Evolutionary conservation across 2,329 filamentous ascomycete genomes (phyloP).

Genomic region (Mollisiaceae sp.): DNA sequence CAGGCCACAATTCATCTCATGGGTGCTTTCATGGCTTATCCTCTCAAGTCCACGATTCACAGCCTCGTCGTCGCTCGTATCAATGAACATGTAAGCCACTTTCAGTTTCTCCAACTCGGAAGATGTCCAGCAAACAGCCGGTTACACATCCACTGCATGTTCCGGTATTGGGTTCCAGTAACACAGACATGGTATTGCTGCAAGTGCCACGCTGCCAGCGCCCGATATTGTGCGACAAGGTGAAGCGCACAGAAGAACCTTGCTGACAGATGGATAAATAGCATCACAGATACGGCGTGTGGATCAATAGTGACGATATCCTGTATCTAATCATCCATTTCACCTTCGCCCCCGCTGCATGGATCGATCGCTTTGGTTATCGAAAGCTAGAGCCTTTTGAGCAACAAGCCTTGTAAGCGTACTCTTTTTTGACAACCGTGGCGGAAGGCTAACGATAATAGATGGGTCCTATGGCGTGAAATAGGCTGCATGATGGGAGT

Average conservation of each 20-base stretch:
- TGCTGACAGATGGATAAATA: not conserved
- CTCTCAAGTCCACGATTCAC: conserved; percentile 18
- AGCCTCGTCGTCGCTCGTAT: conserved; percentile 23
- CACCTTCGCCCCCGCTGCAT: conserved; percentile 15
- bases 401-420: conserved; percentile 22
- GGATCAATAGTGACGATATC: conserved; percentile 27
- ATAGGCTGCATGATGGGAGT: conserved; percentile 23
- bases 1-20: conserved; percentile 25
- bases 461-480: conserved; percentile 28
- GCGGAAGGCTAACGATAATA: not conserved
- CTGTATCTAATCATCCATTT: conserved; percentile 28
- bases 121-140: not conserved
- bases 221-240: not conserved
- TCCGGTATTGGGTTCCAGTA: not conserved
- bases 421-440: not conserved
- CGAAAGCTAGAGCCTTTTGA: conserved; percentile 25
- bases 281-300: conserved; percentile 26
- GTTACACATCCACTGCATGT: conserved; percentile 1
- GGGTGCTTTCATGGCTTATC: conserved; percentile 20
- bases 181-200: conserved; percentile 1
- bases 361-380: conserved; percentile 24
- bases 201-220: not conserved
- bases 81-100: conserved; percentile 26
- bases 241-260: not conserved
- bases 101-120: not conserved